Evolutionary conservation across 2,329 filamentous ascomycete genomes (phyloP), one percentile per base, ranked within the genome.

Genomic region (Ascochyta koolunga): DNA sequence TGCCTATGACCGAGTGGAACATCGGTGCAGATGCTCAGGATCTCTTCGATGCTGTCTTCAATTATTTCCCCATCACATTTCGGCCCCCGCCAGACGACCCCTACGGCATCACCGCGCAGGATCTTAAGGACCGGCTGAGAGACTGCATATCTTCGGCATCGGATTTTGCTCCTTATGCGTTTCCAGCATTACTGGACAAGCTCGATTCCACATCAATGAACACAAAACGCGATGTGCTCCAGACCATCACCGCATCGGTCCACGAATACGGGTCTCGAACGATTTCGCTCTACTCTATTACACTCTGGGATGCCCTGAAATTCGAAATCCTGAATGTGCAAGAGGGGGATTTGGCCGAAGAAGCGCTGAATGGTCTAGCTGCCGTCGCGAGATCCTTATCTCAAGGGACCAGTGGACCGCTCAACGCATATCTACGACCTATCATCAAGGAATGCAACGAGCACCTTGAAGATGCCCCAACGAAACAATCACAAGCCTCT

Each of bases 61-160:
- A 88, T 64, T 89, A 89, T 70, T 89, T 89, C 66, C 86, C 86
- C 0, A 89, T 89, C 61, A 89, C 86, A 0, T 89, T 89, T 72
- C 82, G 84, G 64, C 86, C 86, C 10, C 87, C 86, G 1, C 86
- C 86, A 10, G 86, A 88, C 59, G 86, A 89, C 65, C 86, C 86
- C 1, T 89, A 88, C 57, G 84, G 85, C 1, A 88, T 89, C 56
- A 89, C 86, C 2, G 84, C 86, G 2, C 86, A 89, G 62, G 83
- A 89, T 63, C 71, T 89, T 53, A 89, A 89, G 65, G 80, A 83
- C 45, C 80, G 86, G 24, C 69, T 89, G 13, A 79, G 85, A 58
- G 82, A 84, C 37, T 89, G 86, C 67, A 85, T 89, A 54, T 79
- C 86, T 6, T 83, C 86, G 6, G 86, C 83, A 0, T 76, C 79